phyloP scores from a whole-genome alignment of 371 early-diverging fungal species.

The Cladochytrium tenue region DNA sequence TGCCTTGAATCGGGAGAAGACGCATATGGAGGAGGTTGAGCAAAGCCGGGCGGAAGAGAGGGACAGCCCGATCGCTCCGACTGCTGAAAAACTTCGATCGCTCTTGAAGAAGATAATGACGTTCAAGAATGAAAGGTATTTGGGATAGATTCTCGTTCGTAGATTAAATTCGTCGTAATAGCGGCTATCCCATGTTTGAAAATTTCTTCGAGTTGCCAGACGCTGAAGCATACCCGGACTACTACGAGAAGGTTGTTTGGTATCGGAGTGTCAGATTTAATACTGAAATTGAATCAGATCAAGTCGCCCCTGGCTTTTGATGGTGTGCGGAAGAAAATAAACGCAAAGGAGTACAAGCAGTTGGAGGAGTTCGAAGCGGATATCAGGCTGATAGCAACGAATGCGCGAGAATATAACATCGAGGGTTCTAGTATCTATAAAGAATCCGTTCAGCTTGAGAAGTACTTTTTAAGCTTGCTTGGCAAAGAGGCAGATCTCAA shows the following conservation, averaged over 20 bases:
- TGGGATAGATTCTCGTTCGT: not conserved
- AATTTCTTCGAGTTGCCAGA: constrained; percentile 79
- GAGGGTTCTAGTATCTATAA: constrained; percentile 35
- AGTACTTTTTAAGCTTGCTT: constrained; percentile 10
- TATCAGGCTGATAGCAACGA: constrained; percentile 30
- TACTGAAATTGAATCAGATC: constrained; percentile 68
- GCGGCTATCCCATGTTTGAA: constrained; percentile 61
- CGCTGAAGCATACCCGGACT: constrained; percentile 80
- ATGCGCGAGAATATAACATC: constrained; percentile 38
- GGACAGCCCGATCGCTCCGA: not conserved
- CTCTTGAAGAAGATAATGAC: constrained; percentile 17
- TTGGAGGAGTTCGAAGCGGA: constrained; percentile 31
- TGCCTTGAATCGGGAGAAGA: constrained; percentile 7
- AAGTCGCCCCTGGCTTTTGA: constrained; percentile 79
- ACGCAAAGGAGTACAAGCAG: constrained; percentile 19
- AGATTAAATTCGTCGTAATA: not conserved
- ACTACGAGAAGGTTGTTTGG: constrained; percentile 62
- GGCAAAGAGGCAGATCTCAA: constrained; percentile 1
- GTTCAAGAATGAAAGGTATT: constrained; percentile 6
- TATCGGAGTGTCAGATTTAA: too few relatives aligned
- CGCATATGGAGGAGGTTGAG: constrained; percentile 1
- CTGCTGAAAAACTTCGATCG: not conserved
- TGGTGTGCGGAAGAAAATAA: constrained; percentile 45
- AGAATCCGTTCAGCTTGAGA: constrained; percentile 45
- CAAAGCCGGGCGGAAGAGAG: not conserved